phyloP scores from a whole-genome alignment of 23 red algal genomes.

The Gracilariopsis chorda region DNA sequence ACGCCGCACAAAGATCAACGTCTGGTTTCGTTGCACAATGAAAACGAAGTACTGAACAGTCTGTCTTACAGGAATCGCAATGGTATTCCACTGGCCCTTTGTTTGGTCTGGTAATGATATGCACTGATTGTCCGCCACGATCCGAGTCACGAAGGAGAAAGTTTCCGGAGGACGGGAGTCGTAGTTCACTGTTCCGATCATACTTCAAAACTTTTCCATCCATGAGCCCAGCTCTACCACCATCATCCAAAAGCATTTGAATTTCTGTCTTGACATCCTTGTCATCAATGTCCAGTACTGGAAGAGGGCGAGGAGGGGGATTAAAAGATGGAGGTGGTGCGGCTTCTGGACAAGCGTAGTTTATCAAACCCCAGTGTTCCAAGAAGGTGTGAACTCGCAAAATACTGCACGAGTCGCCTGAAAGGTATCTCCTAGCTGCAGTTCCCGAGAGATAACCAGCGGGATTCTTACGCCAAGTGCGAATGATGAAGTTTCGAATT shows the following conservation, averaged over 20 bases:
- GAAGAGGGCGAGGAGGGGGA: conserved; percentile 44
- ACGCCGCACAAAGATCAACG: conserved; percentile 88
- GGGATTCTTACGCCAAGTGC: conserved; percentile 79
- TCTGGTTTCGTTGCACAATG: conserved; percentile 88
- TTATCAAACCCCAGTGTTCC: conserved; percentile 99
- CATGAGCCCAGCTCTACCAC: conserved; percentile 7
- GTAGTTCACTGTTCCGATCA: background rate
- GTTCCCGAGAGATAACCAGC: conserved; percentile 82
- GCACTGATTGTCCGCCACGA: background rate
- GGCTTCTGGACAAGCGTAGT: conserved; percentile 68
- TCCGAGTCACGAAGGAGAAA: conserved; percentile 15
- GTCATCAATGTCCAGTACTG: background rate
- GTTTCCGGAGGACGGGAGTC: background rate
- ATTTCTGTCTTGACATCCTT: background rate
- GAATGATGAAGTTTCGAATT: conserved; percentile 92
- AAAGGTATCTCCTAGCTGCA: conserved; percentile 75
- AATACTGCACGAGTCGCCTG: conserved; percentile 83
- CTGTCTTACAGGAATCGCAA: conserved; percentile 88
- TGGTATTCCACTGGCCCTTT: conserved; percentile 68
- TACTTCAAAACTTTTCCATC: conserved; percentile 35
- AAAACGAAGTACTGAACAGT: conserved; percentile 83
- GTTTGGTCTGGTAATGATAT: background rate
- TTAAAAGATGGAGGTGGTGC: conserved; percentile 49
- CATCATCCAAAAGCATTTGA: conserved; percentile 38
- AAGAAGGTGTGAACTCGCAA: conserved; percentile 93